Conservation (phyloP, 306 rosid genomes). For the Cajanus cajan region DNA sequence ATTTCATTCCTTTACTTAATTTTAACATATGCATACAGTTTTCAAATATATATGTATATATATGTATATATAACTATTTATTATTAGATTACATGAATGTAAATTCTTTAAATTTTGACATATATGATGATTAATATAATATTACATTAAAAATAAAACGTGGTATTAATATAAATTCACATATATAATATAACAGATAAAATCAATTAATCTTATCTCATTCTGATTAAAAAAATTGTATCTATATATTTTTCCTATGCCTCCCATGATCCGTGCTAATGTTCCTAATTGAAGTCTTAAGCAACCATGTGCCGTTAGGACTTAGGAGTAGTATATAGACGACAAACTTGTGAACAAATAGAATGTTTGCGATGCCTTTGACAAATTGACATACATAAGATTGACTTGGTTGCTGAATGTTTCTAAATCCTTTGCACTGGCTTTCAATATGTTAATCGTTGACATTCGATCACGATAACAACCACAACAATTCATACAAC, state of each 20-base stretch:
- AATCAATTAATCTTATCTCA: not conserved
- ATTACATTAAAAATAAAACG: not conserved
- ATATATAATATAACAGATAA: not conserved
- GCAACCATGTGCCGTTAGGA: not conserved
- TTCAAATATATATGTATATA: not conserved
- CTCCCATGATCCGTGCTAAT: not conserved
- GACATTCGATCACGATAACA: slow-evolving; percentile 19
- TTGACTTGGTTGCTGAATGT: not conserved
- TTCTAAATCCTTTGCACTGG: not conserved
- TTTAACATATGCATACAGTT: not conserved
- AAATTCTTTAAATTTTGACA: not conserved
- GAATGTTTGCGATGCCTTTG: not conserved
- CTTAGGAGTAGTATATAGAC: not conserved
- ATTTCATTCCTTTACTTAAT: not conserved
- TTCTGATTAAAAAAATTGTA: not conserved
- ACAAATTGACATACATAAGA: not conserved
- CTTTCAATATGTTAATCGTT: not conserved
- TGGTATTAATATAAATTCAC: not conserved
- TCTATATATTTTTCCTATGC: not conserved
- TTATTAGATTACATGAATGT: not conserved
- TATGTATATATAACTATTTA: too few relatives aligned
- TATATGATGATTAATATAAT: not conserved
- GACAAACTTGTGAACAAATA: not conserved
- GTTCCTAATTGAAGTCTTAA: not conserved
- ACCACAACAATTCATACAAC: not conserved